Conservation (phyloP, 2,329 filamentous ascomycete genomes). For the Tolypocladium album region DNA sequence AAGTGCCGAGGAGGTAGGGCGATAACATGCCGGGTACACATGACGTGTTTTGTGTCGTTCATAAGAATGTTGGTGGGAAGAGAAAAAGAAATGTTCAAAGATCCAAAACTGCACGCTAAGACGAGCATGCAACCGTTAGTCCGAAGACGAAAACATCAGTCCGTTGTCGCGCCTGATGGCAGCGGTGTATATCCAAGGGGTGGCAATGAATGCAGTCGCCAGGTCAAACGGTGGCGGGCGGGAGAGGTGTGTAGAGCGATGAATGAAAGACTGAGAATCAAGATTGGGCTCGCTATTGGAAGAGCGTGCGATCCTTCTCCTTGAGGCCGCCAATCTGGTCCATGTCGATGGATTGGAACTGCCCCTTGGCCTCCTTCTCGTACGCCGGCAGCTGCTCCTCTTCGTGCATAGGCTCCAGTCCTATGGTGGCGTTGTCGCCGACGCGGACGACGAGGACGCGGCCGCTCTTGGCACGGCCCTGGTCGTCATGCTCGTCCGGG, state of each 20-base stretch:
- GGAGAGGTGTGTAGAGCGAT: background rate
- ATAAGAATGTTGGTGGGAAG: background rate
- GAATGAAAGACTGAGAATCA: background rate
- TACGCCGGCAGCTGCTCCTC: constrained; percentile 76
- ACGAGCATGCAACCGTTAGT: background rate
- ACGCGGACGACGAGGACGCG: constrained; percentile 87
- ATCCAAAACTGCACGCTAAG: background rate
- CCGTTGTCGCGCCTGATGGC: background rate
- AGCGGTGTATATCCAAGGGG: background rate
- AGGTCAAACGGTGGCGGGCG: background rate
- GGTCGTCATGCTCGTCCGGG: constrained; percentile 84
- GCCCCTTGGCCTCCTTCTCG: constrained; percentile 64
- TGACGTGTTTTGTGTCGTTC: constrained; percentile 8
- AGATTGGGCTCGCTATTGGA: constrained; percentile 17
- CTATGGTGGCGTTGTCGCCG: constrained; percentile 74
- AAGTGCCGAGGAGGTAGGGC: background rate
- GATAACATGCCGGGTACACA: constrained; percentile 19
- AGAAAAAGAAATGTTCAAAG: background rate
- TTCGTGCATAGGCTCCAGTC: constrained; percentile 77
- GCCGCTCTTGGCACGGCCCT: constrained; percentile 71
- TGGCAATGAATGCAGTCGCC: background rate
- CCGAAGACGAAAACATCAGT: background rate
- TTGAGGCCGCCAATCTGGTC: constrained; percentile 89
- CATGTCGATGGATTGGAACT: constrained; percentile 91
- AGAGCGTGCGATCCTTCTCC: constrained; percentile 58